Percentiles rank a stretch among this genome's conserved stretches.
Conservation (phyloP, 1,139 yeast genomes). For the Scheffersomyces parashehatae region DNA sequence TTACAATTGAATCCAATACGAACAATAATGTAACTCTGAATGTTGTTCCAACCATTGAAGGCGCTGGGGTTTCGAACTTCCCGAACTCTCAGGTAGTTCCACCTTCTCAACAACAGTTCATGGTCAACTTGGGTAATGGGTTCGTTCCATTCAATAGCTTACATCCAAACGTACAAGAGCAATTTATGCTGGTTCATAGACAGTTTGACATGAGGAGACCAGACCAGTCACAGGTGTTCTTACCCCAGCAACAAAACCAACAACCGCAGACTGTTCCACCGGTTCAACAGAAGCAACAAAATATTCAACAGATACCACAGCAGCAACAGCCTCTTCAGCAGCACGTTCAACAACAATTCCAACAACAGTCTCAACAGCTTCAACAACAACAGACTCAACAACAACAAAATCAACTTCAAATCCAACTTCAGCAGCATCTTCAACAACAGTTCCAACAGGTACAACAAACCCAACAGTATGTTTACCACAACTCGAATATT, state of each 20-base stretch:
- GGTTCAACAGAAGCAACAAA: constrained; percentile 3
- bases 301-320: no score
- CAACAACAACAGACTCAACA: constrained; percentile 4
- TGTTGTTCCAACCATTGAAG: not conserved
- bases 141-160: constrained; percentile 20
- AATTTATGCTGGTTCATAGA: constrained; percentile 17
- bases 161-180: constrained; percentile 19
- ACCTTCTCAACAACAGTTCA: constrained; percentile 17
- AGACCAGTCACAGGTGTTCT: constrained; percentile 6
- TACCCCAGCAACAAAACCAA: constrained; percentile 1
- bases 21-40: not conserved
- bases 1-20: not conserved
- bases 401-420: constrained; percentile 3
- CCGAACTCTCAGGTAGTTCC: constrained; percentile 5
- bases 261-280: constrained; percentile 1
- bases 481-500: constrained; percentile 8
- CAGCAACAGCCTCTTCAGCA: no score
- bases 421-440: constrained; percentile 8
- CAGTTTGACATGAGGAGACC: constrained; percentile 10
- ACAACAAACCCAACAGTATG: constrained; percentile 6
- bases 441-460: constrained; percentile 6
- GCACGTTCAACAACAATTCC: not conserved
- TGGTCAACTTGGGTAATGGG: constrained; percentile 22
- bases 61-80: not conserved
- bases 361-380: not conserved